Evolutionary conservation across 2,329 filamentous ascomycete species (phyloP).

Genomic region (Scedosporium aurantiacum): DNA sequence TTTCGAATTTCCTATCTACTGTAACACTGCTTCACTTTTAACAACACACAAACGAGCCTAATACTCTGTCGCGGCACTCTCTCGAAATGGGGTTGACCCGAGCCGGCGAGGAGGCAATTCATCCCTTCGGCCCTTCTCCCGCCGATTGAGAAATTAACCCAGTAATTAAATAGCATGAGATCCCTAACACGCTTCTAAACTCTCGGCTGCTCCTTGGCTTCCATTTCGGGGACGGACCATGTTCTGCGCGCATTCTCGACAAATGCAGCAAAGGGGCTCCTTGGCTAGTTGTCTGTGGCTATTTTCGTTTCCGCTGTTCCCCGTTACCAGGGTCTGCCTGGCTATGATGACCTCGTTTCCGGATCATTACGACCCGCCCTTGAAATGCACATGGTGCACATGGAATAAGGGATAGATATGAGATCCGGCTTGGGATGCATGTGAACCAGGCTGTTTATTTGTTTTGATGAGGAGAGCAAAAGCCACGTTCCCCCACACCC

Average conservation of each 20-base stretch:
- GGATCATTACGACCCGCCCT: neutral
- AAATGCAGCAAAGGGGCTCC: neutral
- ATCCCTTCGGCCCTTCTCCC: constrained; percentile 1
- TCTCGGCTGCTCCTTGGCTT: neutral
- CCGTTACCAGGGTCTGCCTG: neutral
- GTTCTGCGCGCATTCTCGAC: neutral
- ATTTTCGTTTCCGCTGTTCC: neutral
- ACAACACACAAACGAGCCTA: neutral
- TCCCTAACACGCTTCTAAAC: neutral
- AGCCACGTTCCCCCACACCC: neutral
- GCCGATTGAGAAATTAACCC: constrained; percentile 1
- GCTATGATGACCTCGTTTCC: neutral
- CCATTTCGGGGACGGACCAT: neutral
- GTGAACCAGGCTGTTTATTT: neutral
- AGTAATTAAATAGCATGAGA: neutral
- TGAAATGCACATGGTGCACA: neutral
- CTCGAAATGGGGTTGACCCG: neutral
- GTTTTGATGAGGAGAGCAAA: too few species aligned
- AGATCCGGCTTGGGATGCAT: too few species aligned
- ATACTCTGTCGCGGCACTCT: neutral
- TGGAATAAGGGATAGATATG: too few species aligned
- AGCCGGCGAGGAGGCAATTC: neutral
- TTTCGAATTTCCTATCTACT: too few species aligned
- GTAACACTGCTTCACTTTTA: too few species aligned
- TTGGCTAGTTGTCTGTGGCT: neutral